phyloP scores from a whole-genome alignment of 1,284 basidiomycete genomes.

The Ustilago bromivora region DNA sequence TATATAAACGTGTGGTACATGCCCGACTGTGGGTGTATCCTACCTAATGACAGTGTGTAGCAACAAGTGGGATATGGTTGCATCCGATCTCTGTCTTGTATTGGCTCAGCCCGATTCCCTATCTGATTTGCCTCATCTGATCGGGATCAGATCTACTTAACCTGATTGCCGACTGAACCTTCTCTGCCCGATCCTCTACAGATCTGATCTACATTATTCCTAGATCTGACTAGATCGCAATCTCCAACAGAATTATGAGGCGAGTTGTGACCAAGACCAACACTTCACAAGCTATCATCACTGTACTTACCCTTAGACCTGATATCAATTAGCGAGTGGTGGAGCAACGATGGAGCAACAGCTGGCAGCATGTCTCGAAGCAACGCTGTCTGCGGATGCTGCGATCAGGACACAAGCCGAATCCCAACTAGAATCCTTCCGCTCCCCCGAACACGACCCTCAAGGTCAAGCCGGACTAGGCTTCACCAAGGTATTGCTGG shows the following conservation, averaged over 20 bases:
- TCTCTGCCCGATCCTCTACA: too few species aligned
- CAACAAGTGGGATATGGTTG: too few species aligned
- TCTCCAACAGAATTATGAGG: not conserved
- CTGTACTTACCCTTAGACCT: not conserved
- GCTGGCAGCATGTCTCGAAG: conserved; percentile 45
- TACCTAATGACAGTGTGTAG: too few species aligned
- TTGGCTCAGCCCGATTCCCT: too few species aligned
- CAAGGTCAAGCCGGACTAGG: conserved; percentile 38
- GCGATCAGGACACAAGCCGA: conserved; percentile 44
- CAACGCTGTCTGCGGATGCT: conserved; percentile 50
- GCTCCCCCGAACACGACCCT: conserved; percentile 34
- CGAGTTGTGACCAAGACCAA: not conserved
- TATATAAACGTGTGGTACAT: too few species aligned
- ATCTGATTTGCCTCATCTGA: too few species aligned
- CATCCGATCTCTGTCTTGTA: too few species aligned
- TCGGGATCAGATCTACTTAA: too few species aligned
- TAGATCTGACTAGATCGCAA: too few species aligned
- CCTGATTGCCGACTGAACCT: too few species aligned
- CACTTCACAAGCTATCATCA: not conserved
- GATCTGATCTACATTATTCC: too few species aligned
- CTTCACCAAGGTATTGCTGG: conserved; percentile 45
- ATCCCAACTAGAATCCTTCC: conserved; percentile 42
- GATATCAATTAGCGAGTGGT: not conserved
- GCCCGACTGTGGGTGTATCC: too few species aligned
- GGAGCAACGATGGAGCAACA: conserved; percentile 44